These are phyloP conservation scores for Trichoderma sp. DNA, from an alignment of 2,329 filamentous ascomycete species.

Conservation along the genomic window DNA sequence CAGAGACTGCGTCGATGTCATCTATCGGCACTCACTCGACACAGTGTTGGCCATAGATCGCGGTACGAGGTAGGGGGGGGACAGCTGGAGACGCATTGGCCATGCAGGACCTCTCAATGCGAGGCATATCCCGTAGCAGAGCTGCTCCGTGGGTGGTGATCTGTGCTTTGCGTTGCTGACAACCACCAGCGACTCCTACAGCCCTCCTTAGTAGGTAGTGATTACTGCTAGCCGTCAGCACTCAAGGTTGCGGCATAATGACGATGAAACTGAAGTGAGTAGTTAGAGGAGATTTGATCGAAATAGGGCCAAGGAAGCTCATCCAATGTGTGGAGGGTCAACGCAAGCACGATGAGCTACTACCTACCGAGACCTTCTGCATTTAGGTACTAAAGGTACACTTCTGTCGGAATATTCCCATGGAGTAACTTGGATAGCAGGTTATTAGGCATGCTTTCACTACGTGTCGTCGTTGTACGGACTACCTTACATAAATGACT, in stretches of 20 bases:
- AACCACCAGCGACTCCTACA: not conserved
- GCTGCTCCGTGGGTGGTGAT: not conserved
- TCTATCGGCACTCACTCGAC: no score
- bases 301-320: not conserved
- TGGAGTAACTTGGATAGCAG: not conserved
- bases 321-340: not conserved
- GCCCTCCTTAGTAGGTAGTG: not conserved
- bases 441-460: not conserved
- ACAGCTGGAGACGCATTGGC: constrained; percentile 4
- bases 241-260: not conserved
- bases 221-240: not conserved
- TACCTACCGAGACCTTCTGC: not conserved
- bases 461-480: no score
- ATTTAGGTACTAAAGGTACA: not conserved
- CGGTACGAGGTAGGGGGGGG: not conserved
- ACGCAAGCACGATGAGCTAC: constrained; percentile 13
- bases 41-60: no score
- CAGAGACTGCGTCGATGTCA: no score
- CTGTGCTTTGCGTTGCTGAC: not conserved
- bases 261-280: not conserved
- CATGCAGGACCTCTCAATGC: not conserved
- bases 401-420: not conserved
- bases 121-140: constrained; percentile 8
- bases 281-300: not conserved
- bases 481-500: no score